These are phyloP conservation scores for Uronychia binucleata DNA, from an alignment of 73 alveolate genomes.

Conservation along the genomic window DNA sequence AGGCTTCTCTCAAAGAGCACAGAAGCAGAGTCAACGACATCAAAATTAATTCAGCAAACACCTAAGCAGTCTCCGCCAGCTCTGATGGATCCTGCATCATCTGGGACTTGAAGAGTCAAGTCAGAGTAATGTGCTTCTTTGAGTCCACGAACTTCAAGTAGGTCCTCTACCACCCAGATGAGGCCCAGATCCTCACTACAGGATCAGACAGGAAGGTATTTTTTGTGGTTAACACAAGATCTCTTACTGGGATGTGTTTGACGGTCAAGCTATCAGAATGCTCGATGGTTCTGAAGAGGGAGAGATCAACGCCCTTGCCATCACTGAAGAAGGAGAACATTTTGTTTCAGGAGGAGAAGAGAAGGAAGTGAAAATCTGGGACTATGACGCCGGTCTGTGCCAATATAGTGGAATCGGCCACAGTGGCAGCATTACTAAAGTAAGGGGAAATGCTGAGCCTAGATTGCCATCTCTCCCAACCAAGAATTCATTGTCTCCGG, in stretches of 20 bases:
- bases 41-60: conserved; percentile 73
- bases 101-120: conserved; percentile 92
- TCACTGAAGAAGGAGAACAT: conserved; percentile 94
- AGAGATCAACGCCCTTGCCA: conserved; percentile 96
- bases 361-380: conserved; percentile 95
- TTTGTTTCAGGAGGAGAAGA: conserved; percentile 99
- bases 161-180: conserved; percentile 98
- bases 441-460: no score
- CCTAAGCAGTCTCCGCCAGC: conserved; percentile 95
- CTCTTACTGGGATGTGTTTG: conserved; percentile 96
- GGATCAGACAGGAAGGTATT: conserved; percentile 98
- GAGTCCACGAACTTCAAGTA: conserved; percentile 98
- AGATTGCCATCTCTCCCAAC: conserved; percentile 91
- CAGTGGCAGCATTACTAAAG: conserved; percentile 84
- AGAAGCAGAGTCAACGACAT: conserved; percentile 94
- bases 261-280: conserved; percentile 95
- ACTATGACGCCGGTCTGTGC: conserved; percentile 91
- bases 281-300: conserved; percentile 98
- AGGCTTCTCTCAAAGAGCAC: conserved; percentile 96
- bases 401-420: conserved; percentile 90
- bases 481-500: conserved; percentile 82
- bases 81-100: conserved; percentile 98
- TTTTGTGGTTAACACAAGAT: no score
- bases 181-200: conserved; percentile 93
- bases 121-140: conserved; percentile 94